Conservation (phyloP, 1,139 yeast species). For the Magnusiomyces fungicola region DNA sequence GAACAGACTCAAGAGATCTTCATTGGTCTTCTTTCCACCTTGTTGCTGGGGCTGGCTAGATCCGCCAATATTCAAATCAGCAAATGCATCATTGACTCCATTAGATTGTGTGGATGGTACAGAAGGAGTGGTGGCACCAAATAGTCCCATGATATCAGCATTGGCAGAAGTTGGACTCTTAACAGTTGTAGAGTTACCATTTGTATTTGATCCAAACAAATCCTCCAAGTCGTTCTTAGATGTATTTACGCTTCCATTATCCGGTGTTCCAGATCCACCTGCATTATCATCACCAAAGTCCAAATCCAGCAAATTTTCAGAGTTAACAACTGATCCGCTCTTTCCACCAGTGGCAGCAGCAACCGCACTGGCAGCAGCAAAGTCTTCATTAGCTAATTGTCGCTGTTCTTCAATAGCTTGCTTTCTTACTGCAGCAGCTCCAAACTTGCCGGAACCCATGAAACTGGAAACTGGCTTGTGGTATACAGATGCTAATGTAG, state of each 20-base stretch:
- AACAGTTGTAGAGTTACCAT: slow-evolving; percentile 12
- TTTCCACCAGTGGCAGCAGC: slow-evolving; percentile 12
- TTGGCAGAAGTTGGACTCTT: slow-evolving; percentile 17
- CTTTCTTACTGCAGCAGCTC: slow-evolving; percentile 39
- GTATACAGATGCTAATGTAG: slow-evolving; percentile 83
- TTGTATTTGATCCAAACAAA: slow-evolving; percentile 20
- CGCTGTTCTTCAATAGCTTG: slow-evolving; percentile 70
- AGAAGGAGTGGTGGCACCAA: slow-evolving; percentile 31
- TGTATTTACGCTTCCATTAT: slow-evolving; percentile 21
- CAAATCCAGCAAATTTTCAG: slow-evolving; percentile 80
- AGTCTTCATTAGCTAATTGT: slow-evolving; percentile 70
- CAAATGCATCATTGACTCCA: slow-evolving; percentile 17
- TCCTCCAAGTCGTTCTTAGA: slow-evolving; percentile 29
- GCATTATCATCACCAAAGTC: slow-evolving; percentile 46
- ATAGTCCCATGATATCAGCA: slow-evolving; percentile 42
- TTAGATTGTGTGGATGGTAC: slow-evolving; percentile 17
- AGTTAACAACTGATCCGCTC: slow-evolving; percentile 35
- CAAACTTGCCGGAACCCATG: slow-evolving; percentile 43
- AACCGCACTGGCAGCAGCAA: slow-evolving; percentile 45
- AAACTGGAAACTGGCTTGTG: slow-evolving; percentile 75
- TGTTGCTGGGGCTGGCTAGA: slow-evolving; percentile 15
- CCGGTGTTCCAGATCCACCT: slow-evolving; percentile 13
- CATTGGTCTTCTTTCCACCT: slow-evolving; percentile 29
- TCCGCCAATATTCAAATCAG: slow-evolving; percentile 23
- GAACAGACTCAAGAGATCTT: slow-evolving; percentile 55